Evolutionary conservation across 2,329 filamentous ascomycete species (phyloP), one percentile per base, ranked within the genome.

Genomic region (Cytospora piceicola): DNA sequence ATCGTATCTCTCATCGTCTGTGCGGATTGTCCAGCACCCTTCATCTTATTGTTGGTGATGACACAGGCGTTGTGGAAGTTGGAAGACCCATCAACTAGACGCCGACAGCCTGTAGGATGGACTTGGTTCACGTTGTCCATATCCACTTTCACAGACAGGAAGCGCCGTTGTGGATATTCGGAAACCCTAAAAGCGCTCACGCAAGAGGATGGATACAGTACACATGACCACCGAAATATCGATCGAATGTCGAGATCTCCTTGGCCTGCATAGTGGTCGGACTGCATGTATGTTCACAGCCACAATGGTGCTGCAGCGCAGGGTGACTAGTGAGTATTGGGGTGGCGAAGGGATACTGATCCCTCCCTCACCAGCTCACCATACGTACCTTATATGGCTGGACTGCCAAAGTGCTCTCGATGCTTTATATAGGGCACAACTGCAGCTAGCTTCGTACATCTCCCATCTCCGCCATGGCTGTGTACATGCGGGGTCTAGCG

Each of bases 381-480:
- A 36, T 36, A 29, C 5, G 27, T 29, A 29, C 27, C 27, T 29
- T 5, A 29, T 29, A 29, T 29, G 27, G n/a, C n/a, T n/a, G n/a
- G 3, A 15, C 34, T 36, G 34, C 34, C 11, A 15, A 32, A 22
- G n/a, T 24, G 3, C 24, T 12, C n/a, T 12, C 57, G 61, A 24
- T 63, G 22, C 61, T 63, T 63, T 63, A 57, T 51, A 57, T 63
- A 63, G 61, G 53, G 53, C 24, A 39, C 17, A 36, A 29, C 53
- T 63, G 60, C 53, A 27, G 53, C 53, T 63, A 63, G 60, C 51
- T 39, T 54, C 39, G 27, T 20, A 36, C 52, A 30, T 27, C 30
- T 36, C 39, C 30, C 12, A 55, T 49, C 60, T 29, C n/a, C 30
- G 39, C 60, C 53, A 57, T 53, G 60, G 52, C 60, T 56, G 39